Conservation (phyloP, 2,329 filamentous ascomycete genomes). For the Cryphonectria nitschkei region DNA sequence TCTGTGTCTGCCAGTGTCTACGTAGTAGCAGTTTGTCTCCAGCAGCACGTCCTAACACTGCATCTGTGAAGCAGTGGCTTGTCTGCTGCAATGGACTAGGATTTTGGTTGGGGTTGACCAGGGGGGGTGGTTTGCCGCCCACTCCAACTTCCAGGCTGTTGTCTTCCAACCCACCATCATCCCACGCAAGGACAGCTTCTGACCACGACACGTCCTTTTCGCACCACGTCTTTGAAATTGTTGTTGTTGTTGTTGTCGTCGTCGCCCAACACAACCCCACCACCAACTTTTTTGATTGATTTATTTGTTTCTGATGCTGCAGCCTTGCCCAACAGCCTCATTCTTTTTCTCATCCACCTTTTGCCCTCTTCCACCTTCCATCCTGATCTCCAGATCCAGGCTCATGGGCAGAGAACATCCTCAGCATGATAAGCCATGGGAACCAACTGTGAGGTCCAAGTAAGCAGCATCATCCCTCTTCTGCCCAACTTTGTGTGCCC, state of each 20-base stretch:
- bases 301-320: not conserved
- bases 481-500: not conserved
- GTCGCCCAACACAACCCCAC: not conserved
- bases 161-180: not conserved
- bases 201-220: not conserved
- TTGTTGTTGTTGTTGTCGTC: not conserved
- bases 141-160: not conserved
- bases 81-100: not conserved
- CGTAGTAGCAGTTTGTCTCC: too few relatives aligned
- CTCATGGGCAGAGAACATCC: slow-evolving; percentile 50
- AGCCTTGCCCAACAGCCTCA: slow-evolving; percentile 1
- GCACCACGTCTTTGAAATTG: not conserved
- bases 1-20: not conserved
- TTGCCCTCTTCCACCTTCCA: slow-evolving; percentile 1
- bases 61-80: too few relatives aligned
- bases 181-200: not conserved
- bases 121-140: too few relatives aligned
- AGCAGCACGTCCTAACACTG: too few relatives aligned
- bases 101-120: not conserved
- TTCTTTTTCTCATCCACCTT: slow-evolving; percentile 24
- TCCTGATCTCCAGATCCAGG: slow-evolving; percentile 26
- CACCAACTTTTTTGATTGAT: not conserved
- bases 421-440: slow-evolving; percentile 53
- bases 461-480: slow-evolving; percentile 38
- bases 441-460: slow-evolving; percentile 49